phyloP scores from a whole-genome alignment of 169 alveolate genomes.

The Plasmodium coatneyi region DNA sequence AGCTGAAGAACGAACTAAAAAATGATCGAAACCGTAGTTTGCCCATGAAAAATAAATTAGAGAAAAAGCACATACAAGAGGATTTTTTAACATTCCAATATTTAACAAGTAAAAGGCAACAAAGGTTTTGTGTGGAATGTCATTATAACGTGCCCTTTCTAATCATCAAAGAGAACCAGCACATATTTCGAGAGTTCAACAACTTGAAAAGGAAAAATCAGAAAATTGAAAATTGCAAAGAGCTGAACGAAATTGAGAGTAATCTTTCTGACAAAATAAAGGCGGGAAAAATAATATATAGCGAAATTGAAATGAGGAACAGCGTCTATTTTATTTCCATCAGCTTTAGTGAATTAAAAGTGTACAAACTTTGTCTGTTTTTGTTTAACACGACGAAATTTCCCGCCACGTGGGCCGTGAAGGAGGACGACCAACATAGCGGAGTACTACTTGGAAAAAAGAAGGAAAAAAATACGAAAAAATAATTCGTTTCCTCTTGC shows the following conservation, averaged over 20 bases:
- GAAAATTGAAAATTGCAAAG: slow-evolving; percentile 31
- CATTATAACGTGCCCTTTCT: slow-evolving; percentile 47
- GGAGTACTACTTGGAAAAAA: slow-evolving; percentile 16
- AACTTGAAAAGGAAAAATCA: slow-evolving; percentile 44
- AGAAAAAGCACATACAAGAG: slow-evolving; percentile 40
- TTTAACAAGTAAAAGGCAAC: slow-evolving; percentile 52
- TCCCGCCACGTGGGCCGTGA: slow-evolving; percentile 54
- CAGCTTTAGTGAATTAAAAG: slow-evolving; percentile 43
- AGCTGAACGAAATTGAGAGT: slow-evolving; percentile 32
- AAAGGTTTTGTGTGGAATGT: slow-evolving; percentile 53
- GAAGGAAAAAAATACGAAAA: neutral
- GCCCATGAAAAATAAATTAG: slow-evolving; percentile 3
- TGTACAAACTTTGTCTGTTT: slow-evolving; percentile 53
- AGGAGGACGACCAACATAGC: slow-evolving; percentile 21
- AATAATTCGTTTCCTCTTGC: neutral
- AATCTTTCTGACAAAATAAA: slow-evolving; percentile 44
- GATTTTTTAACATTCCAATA: slow-evolving; percentile 70
- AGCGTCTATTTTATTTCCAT: slow-evolving; percentile 24
- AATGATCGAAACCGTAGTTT: neutral
- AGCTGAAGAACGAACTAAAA: slow-evolving; percentile 51
- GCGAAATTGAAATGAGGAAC: slow-evolving; percentile 41
- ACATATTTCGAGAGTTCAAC: slow-evolving; percentile 64
- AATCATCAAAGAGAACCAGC: slow-evolving; percentile 53
- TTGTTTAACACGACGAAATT: slow-evolving; percentile 44
- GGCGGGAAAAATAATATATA: slow-evolving; percentile 27